Evolutionary conservation across 371 early-diverging fungal genomes (phyloP), one percentile per base, ranked within the genome.

Genomic region (Apophysomyces sp.): DNA sequence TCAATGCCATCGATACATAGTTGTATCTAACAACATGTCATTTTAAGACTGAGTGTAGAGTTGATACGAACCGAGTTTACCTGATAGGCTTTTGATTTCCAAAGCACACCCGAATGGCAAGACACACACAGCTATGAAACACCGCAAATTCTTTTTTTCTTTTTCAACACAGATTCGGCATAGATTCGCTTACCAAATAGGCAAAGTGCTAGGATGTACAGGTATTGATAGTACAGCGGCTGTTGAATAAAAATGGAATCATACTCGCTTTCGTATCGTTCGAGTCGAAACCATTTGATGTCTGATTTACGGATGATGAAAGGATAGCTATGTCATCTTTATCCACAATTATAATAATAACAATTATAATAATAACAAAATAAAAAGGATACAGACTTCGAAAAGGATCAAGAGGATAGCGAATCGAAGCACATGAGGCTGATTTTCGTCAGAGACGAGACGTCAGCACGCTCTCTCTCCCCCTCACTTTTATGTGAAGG

Each of bases 201-300:
- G 58, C 93, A 92, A 9, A 94, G 64, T 31, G 84, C 62, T 5
- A 95, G 73, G 28, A 96, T 90, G 51, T 87, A 91, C 16, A 93
- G 60, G 61, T 96, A 96, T 71, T 94, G 94, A 21, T 84, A 80
- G 56, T 87, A 76, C 7, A 90, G 72, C 11, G 89, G 83, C 31
- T 83, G 80, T 29, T 88, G 82, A 31, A 82, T 76, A 51, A 90
- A 87, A 29, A 76, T 62, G 16, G 80, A 67, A 9, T 88, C 80
- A 3, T 77, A 62, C 9, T 71, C 70, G 3, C 81, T 76, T 53
- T 80, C 76, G 58, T 84, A 81, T 57, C 87, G 83, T 66, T 95
- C 96, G 15, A 95, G 69, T 29, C 89, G 85, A 76, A 92, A 93
- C 96, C 94, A 95, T 69, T 95, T 95, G 60, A 96, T 90, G 69